Evolutionary conservation across 2,329 filamentous ascomycete species (phyloP).

Genomic region (Cryphonectria radicalis): DNA sequence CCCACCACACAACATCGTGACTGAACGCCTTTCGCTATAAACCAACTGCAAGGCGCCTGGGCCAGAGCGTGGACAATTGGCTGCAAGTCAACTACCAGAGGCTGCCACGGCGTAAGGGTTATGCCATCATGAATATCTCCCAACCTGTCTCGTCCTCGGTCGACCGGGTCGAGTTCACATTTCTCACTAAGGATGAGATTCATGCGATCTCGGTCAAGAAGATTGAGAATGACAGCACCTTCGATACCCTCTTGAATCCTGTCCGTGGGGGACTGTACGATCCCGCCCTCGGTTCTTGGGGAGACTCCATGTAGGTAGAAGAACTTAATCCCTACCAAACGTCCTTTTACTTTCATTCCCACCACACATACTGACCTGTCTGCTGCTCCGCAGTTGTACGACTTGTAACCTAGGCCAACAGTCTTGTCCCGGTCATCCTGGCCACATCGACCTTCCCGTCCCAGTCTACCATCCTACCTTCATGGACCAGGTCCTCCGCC

Average conservation of each 20-base stretch:
- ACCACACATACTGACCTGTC: neutral
- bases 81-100: neutral
- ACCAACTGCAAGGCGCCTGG: neutral
- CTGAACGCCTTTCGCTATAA: neutral
- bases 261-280: constrained; percentile 92
- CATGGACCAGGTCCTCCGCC: constrained; percentile 85
- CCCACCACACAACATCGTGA: neutral
- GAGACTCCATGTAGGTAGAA: constrained; percentile 73
- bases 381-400: constrained; percentile 66
- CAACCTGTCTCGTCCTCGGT: constrained; percentile 85
- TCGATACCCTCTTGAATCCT: constrained; percentile 88
- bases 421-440: constrained; percentile 88
- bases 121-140: constrained; percentile 66
- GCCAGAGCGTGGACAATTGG: neutral
- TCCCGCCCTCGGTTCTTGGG: constrained; percentile 86
- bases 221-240: constrained; percentile 92
- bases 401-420: constrained; percentile 86
- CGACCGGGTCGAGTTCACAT: constrained; percentile 85
- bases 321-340: constrained; percentile 2
- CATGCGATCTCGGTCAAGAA: constrained; percentile 87
- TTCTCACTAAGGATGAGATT: constrained; percentile 82
- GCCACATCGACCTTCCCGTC: constrained; percentile 92
- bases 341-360: neutral
- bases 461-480: constrained; percentile 97
- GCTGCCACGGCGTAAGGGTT: constrained; percentile 11